Evolutionary conservation across 495 filamentous ascomycete species (phyloP).

Genomic region (Penicillium robsamsonii): DNA sequence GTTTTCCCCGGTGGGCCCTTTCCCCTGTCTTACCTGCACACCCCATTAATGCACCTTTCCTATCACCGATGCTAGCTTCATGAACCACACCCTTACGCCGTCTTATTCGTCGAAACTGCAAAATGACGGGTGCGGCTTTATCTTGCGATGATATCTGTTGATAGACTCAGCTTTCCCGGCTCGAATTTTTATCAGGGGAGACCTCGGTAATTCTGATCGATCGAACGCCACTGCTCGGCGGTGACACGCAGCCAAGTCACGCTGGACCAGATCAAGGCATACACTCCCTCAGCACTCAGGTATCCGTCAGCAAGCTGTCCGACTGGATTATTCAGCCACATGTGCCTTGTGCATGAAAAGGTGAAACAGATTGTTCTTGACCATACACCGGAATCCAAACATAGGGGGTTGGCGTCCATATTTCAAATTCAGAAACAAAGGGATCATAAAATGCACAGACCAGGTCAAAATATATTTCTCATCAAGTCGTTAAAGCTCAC

Average conservation of each 20-base stretch:
- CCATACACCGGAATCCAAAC: not conserved
- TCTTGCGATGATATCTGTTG: not conserved
- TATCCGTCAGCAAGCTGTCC: not conserved
- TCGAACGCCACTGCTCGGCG: conserved; percentile 8
- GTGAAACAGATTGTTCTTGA: not conserved
- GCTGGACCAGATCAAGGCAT: not conserved
- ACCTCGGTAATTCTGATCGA: conserved; percentile 3
- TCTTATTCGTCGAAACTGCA: conserved; percentile 1
- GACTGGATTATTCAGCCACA: not conserved
- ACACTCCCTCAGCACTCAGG: not conserved
- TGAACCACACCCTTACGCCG: not conserved
- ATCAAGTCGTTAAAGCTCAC: not conserved
- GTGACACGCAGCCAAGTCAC: conserved; percentile 7
- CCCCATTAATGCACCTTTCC: not conserved
- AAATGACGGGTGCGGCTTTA: conserved; percentile 7
- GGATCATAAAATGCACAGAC: not conserved
- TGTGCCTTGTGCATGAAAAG: not conserved
- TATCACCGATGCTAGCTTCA: not conserved
- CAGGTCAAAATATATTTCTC: not conserved
- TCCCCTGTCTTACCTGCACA: conserved; percentile 6
- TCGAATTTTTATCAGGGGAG: not conserved
- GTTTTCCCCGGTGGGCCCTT: not conserved
- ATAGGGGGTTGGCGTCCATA: not conserved
- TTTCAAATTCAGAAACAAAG: not conserved
- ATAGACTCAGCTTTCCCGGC: not conserved